Evolutionary conservation across 192 early-diverging fungal genomes (phyloP), one percentile per base, ranked within the genome.

Genomic region (Chytriomyces confervae): DNA sequence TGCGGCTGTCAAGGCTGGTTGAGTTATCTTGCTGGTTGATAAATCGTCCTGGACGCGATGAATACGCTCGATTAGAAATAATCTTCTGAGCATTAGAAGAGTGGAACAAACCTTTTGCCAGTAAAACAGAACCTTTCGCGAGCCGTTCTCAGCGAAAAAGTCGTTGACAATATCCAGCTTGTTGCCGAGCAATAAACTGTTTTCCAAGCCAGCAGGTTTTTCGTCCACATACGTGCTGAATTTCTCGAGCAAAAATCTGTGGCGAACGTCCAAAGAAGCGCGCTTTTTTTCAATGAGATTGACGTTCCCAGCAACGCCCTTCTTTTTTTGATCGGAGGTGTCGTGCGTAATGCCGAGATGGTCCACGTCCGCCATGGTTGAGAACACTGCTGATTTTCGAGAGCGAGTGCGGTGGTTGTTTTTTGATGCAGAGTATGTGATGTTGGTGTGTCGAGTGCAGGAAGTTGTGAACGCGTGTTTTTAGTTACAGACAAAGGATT

Each of bases 161-260:
- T 89, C 88, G 69, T 90, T 90, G 29, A 91, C 61, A 10, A 86
- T 24, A 9, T 91, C 90, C 36, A 91, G 60, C 78, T 90, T 89
- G 69, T 80, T 87, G 7, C 87, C 88, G 16, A 84, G 57, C 71
- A 91, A 69, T 16, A 91, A 77, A 6, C 66, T 75, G 75, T 89
- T 89, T 72, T 91, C 90, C 27, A 91, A 72, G 7, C 79, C 82
- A 5, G 86, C 81, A 7, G 85, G 79, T 72, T 89, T 90, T 74
- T 91, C 90, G 71, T 90, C 89, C 45, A 90, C 79, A 27, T 80
- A 76, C 24, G 46, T 63, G 53, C 82, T 80, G 78, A 91, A 90
- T 51, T 90, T 90, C 65, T 90, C 90, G 48, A 91, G 80, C 63
- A 90, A 69, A 63, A 88, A 88, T 20, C 85, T 46, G 66, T 91